Percentiles rank a stretch among this genome's conserved stretches.
These are phyloP conservation scores for Moesziomyces sp. DNA, from an alignment of 1,284 basidiomycete species.

Conservation along the genomic window DNA sequence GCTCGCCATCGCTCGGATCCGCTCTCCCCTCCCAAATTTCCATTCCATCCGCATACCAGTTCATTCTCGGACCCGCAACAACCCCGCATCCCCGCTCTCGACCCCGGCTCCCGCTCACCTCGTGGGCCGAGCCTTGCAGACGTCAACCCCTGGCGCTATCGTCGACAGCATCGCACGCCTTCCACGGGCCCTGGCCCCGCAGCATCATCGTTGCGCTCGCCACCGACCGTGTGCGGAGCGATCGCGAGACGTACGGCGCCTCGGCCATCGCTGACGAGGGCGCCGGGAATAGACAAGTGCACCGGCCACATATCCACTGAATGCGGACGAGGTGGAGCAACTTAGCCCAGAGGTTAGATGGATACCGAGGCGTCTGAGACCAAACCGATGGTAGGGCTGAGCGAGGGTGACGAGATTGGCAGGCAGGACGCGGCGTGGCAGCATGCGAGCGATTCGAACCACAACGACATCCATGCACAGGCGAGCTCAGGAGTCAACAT, in stretches of 20 bases:
- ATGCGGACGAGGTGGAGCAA: too few relatives aligned
- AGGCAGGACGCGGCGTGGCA: constrained; percentile 2
- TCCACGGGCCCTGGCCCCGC: constrained; percentile 13
- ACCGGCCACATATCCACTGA: too few relatives aligned
- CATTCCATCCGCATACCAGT: constrained; percentile 11
- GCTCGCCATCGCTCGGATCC: constrained; percentile 45
- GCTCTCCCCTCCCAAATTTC: constrained; percentile 24
- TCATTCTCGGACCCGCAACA: constrained; percentile 37
- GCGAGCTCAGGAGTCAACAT: not conserved
- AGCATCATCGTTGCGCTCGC: constrained; percentile 1
- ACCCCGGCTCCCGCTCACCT: constrained; percentile 1
- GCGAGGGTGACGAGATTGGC: constrained; percentile 2
- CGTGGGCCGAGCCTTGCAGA: constrained; percentile 5
- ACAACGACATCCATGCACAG: not conserved
- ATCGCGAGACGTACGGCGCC: too few relatives aligned
- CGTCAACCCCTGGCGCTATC: constrained; percentile 7
- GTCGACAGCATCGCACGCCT: not conserved
- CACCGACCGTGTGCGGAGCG: too few relatives aligned
- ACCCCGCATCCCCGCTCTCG: constrained; percentile 13
- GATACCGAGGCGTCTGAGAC: constrained; percentile 1
- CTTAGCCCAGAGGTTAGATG: not conserved
- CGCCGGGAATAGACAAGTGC: too few relatives aligned
- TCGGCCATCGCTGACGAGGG: too few relatives aligned
- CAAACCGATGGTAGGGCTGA: constrained; percentile 2
- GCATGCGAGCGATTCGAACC: constrained; percentile 1